Base-by-base conservation (phyloP, 352 stramenopile species). In the Phytopythium aichiense region DNA sequence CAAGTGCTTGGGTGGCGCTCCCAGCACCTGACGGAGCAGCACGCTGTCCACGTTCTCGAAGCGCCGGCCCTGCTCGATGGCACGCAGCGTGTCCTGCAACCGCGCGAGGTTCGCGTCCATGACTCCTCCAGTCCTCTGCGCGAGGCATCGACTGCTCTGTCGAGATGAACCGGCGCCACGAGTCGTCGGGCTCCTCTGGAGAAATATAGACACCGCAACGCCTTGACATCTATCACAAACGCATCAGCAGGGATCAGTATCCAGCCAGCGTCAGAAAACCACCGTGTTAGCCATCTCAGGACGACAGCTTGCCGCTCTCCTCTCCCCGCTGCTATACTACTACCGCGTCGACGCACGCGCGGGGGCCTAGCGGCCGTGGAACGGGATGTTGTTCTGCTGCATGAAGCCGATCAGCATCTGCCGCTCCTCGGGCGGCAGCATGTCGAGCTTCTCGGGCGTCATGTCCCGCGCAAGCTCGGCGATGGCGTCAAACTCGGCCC, bases 381-480 rank as follows among this genome's bases (percentile, higher is more conserved):
- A 79, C n/a, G 76, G 70, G 56, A 93, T 90, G 64, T 82, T 81
- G 58, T 93, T 80, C 69, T 92, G 83, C 68, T 92, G 77, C 85
- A 94, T 94, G 67, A 91, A 94, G 38, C 66, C 68, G 51, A 92
- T 46, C 42, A 94, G 56, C 60, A 94, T 87, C 60, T 94, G 83
- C 31, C 83, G 70, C 66, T 94, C 85, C 59, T 89, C 87, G 9
- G 83, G 82, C 7, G 81, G 79, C 30, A 94, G 71, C 74, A 92
- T 77, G 58, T 91, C 77, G 42, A 94, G 67, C 67, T 94, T 91
- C 58, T 92, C 73, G 25, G 82, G 81, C 18, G 83, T 94, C 81
- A 92, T 94, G 63, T 89, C 81, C 5, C 79, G 76, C 48, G 85
- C 83, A 18, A 92, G 77, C 55, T 89, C 82, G 0, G 82, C 77